These are phyloP conservation scores for barley (Hordeum vulgare) DNA, from an alignment of 176 grass and related monocot species.

Conservation along the genomic window DNA sequence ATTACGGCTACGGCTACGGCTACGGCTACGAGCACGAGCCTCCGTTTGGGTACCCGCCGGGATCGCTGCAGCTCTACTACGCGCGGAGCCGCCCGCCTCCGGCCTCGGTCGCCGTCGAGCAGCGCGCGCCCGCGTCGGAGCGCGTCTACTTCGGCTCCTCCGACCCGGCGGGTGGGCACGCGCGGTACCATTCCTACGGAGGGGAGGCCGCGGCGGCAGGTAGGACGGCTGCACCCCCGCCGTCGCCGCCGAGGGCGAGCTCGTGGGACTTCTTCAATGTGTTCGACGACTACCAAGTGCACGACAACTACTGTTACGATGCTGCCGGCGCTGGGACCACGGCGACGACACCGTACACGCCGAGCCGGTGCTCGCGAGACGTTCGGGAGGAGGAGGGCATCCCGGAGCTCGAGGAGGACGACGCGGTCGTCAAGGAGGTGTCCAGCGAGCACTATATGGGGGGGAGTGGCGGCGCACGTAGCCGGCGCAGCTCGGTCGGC, in stretches of 20 bases:
- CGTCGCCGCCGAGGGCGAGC: conserved; percentile 60
- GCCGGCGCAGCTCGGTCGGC: conserved; percentile 28
- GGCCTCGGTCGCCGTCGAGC: conserved; percentile 51
- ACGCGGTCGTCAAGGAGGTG: conserved; percentile 57
- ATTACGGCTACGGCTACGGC: conserved; percentile 10
- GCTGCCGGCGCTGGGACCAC: not conserved
- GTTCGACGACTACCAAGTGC: conserved; percentile 49
- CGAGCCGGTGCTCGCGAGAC: conserved; percentile 65
- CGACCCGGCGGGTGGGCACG: conserved; percentile 14
- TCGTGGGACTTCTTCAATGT: conserved; percentile 95
- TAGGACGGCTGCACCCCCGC: conserved; percentile 13
- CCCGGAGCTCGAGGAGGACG: conserved; percentile 82
- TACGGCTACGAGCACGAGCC: conserved; percentile 27
- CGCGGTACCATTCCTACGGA: conserved; percentile 30
- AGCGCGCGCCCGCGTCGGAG: conserved; percentile 25
- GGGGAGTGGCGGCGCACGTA: not conserved
- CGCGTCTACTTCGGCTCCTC: conserved; percentile 50
- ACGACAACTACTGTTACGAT: conserved; percentile 45
- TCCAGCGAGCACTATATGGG: conserved; percentile 20
- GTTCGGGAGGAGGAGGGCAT: conserved; percentile 91
- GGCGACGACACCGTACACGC: conserved; percentile 32
- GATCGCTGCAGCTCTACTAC: conserved; percentile 53
- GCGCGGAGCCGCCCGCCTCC: conserved; percentile 60
- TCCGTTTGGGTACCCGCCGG: conserved; percentile 26
- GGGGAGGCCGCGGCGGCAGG: not conserved